phyloP scores from a whole-genome alignment of 441 rosid genomes.

The Syzygium malaccense region DNA sequence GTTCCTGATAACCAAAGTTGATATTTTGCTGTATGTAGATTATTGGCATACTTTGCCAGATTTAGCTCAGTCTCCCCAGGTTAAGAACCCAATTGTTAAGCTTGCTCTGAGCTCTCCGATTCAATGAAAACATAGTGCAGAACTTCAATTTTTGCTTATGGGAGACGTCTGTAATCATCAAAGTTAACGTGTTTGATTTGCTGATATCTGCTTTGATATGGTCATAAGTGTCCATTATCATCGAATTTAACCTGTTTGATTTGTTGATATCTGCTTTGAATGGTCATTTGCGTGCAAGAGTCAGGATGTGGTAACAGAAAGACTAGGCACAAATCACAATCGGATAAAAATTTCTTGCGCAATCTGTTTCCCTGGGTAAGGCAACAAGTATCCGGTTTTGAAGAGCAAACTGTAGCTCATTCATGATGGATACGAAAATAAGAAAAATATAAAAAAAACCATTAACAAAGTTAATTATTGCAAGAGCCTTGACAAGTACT shows the following conservation, averaged over 20 bases:
- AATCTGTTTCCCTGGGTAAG: not conserved
- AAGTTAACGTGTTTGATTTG: not conserved
- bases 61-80: not conserved
- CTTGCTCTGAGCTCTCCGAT: not conserved
- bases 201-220: not conserved
- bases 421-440: not conserved
- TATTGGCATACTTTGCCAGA: not conserved
- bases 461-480: not conserved
- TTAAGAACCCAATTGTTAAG: not conserved
- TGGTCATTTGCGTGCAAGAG: not conserved
- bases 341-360: not conserved
- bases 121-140: not conserved
- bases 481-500: not conserved
- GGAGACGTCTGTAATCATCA: not conserved
- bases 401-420: not conserved
- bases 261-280: not conserved
- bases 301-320: not conserved
- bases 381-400: not conserved
- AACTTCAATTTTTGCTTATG: not conserved
- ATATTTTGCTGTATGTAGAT: rapidly evolving
- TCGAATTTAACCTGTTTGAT: not conserved
- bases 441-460: not conserved
- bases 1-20: not conserved
- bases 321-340: not conserved
- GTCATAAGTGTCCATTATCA: not conserved